A percentile compares a stretch with the other conserved stretches of the same genome.
phyloP scores from a whole-genome alignment of 2,329 filamentous ascomycete genomes.

The Colletotrichum theobromicola region DNA sequence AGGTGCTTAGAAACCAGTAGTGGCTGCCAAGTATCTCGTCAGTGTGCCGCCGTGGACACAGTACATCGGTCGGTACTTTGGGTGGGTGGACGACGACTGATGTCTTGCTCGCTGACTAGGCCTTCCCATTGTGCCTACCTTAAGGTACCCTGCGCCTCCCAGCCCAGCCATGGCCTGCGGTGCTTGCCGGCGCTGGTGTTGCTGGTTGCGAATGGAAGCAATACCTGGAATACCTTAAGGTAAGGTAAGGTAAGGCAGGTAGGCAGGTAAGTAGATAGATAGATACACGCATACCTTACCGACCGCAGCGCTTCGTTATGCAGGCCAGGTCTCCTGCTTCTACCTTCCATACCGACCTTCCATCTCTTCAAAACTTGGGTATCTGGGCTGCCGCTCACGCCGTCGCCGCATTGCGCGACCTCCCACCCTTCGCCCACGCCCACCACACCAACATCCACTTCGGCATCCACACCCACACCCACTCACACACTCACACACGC shows the following conservation, averaged over 20 bases:
- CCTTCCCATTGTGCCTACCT: too few species aligned
- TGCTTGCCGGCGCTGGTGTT: too few species aligned
- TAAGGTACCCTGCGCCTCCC: too few species aligned
- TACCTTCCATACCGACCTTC: background rate
- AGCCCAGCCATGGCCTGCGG: too few species aligned
- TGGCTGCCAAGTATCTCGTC: background rate
- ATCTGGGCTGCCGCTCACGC: constrained; percentile 13
- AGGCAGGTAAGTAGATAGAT: background rate
- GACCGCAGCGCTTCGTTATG: background rate
- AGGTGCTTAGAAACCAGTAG: background rate
- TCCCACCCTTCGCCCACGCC: constrained; percentile 17
- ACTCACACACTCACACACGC: background rate
- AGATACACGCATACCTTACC: background rate
- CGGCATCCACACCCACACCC: background rate
- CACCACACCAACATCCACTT: background rate
- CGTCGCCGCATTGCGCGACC: constrained; percentile 18
- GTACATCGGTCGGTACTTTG: background rate
- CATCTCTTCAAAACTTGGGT: background rate
- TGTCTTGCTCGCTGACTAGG: background rate
- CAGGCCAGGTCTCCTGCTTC: background rate
- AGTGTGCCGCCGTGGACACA: background rate
- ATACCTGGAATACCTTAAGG: too few species aligned
- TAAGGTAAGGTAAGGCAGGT: background rate
- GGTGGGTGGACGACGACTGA: too few species aligned
- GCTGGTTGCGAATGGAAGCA: too few species aligned